Evolutionary conservation across 805 yeast genomes (phyloP), one percentile per base, ranked within the genome.

Genomic region (Pachysolen tannophilus): DNA sequence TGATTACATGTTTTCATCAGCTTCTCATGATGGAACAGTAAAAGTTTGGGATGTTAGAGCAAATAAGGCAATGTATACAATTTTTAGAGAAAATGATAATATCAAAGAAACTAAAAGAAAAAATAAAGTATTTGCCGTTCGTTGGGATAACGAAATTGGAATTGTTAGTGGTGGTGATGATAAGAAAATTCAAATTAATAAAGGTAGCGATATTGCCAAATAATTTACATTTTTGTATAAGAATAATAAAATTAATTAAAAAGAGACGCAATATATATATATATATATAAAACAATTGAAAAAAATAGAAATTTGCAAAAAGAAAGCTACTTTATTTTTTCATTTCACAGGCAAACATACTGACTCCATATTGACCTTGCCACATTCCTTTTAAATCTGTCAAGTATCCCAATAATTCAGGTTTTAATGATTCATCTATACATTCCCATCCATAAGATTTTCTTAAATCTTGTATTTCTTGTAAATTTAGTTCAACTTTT

Each of bases 11-110:
- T 70, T 92, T 48, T 75, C 84, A 15, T 84, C 95, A 4, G 95
- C 82, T 9, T 85, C 96, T n/a, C 96, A 88, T 55, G 98, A 92
- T 58, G 96, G 97, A 18, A 84, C 95, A 1, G 90, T 82, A 29
- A 79, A 87, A 50, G 82, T 92, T 15, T 92, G 98, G 98, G 98
- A 90, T 57, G 72, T 90, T 8, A 77, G 98, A 52, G 82, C 96
- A 4, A 82, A 78, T 43, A 73, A 78, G 48, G 70, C 92, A 9
- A 64, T 92, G 63, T 86, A 82, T 56, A 83, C 94, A 6, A 75
- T 92, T 32, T 72, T 82, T 11, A 75, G 97, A 56, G 82, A 85
- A 50, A 58, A 62, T 2, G 62, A 61, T 8, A 62, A 59, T 21
- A 43, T 48, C 20, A 65, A 62, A 43, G 60, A 67, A 25, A 63